phyloP scores from a whole-genome alignment of 1,139 yeast genomes.

The Nakaseomyces sp. region DNA sequence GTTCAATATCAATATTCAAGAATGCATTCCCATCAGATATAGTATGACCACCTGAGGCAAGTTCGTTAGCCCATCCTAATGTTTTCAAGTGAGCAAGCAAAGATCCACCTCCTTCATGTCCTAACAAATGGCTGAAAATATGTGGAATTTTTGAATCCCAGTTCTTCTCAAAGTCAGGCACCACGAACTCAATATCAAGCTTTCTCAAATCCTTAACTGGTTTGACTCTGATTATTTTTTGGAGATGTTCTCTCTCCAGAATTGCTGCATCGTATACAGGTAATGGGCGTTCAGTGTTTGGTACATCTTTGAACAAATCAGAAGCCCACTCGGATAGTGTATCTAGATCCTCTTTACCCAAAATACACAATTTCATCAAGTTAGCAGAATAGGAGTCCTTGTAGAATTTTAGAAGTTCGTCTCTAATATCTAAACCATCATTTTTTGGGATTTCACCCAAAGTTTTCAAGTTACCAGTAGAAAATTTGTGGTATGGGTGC shows the following conservation, averaged over 20 bases:
- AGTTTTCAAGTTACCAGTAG: constrained; percentile 64
- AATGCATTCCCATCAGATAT: constrained; percentile 62
- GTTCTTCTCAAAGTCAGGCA: constrained; percentile 60
- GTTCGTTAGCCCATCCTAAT: constrained; percentile 69
- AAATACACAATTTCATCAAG: constrained; percentile 75
- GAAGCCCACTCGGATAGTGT: constrained; percentile 61
- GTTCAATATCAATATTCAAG: constrained; percentile 60
- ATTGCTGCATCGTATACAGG: constrained; percentile 40
- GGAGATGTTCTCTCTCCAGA: constrained; percentile 40
- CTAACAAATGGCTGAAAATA: constrained; percentile 71
- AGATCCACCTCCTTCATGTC: constrained; percentile 89
- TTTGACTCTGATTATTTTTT: constrained; percentile 52
- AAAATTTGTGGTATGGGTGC: constrained; percentile 69
- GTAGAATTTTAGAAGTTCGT: constrained; percentile 55
- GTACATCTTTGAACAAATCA: constrained; percentile 56
- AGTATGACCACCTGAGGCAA: constrained; percentile 65
- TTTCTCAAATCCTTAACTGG: constrained; percentile 76
- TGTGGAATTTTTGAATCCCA: constrained; percentile 66
- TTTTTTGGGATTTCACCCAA: constrained; percentile 47
- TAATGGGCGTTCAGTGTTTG: constrained; percentile 40
- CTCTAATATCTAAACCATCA: constrained; percentile 51
- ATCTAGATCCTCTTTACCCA: constrained; percentile 75
- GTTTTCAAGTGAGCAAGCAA: constrained; percentile 58
- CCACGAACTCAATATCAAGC: constrained; percentile 57
- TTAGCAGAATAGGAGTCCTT: constrained; percentile 60